These are phyloP conservation scores for Mycena indigotica DNA, from an alignment of 768 basidiomycete species.

Conservation along the genomic window DNA sequence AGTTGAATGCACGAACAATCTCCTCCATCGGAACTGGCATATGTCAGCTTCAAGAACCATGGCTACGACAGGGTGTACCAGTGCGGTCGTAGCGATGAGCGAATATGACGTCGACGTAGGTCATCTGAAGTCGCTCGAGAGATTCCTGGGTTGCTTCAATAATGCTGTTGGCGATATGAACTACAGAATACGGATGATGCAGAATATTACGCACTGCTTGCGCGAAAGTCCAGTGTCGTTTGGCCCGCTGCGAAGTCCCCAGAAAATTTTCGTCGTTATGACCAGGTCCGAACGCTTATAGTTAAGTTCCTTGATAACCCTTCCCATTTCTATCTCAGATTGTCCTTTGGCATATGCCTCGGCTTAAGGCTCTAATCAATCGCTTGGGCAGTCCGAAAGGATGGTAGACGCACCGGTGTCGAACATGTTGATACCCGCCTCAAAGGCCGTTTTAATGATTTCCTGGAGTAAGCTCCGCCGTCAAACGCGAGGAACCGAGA, in stretches of 20 bases:
- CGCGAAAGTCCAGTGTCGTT: constrained; percentile 59
- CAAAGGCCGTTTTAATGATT: constrained; percentile 78
- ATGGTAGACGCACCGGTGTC: constrained; percentile 41
- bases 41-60: neutral
- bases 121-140: constrained; percentile 67
- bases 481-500: neutral
- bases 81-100: constrained; percentile 68
- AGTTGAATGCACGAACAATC: constrained; percentile 80
- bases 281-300: constrained; percentile 68
- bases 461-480: constrained; percentile 40
- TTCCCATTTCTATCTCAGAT: constrained; percentile 80
- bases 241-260: constrained; percentile 62
- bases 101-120: constrained; percentile 74
- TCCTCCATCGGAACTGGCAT: constrained; percentile 68
- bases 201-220: constrained; percentile 50
- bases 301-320: constrained; percentile 73
- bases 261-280: constrained; percentile 80
- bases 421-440: constrained; percentile 77
- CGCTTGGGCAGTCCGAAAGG: neutral
- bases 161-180: constrained; percentile 43
- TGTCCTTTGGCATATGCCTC: constrained; percentile 65
- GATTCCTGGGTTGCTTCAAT: constrained; percentile 76
- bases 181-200: neutral
- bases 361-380: constrained; percentile 36
- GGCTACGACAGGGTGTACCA: constrained; percentile 34